phyloP scores from a whole-genome alignment of 2,329 filamentous ascomycete species.

The Epichloe typhina region DNA sequence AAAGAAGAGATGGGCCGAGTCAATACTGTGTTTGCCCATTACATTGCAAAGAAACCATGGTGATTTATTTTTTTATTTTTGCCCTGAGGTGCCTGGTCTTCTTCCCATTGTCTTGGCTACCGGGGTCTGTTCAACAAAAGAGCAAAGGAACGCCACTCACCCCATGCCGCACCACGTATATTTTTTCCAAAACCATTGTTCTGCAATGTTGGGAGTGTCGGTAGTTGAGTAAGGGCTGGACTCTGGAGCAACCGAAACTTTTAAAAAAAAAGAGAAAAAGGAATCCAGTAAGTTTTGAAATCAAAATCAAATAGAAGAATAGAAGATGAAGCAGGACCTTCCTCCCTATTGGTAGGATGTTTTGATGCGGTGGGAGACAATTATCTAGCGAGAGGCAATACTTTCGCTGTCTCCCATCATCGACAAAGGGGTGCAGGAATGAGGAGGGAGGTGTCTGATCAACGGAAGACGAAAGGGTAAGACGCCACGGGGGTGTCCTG shows the following conservation, averaged over 20 bases:
- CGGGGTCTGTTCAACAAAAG: not conserved
- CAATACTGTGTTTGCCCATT: not conserved
- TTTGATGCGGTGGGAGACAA: too few species aligned
- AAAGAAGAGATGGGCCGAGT: not conserved
- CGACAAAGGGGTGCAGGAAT: too few species aligned
- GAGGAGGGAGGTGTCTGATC: not conserved
- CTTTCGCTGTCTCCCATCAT: too few species aligned
- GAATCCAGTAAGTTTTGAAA: not conserved
- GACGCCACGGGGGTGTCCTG: not conserved
- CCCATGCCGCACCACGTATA: slow-evolving; percentile 63
- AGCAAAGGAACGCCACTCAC: slow-evolving; percentile 34
- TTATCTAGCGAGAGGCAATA: too few species aligned
- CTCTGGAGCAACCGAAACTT: too few species aligned
- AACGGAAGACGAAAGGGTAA: not conserved
- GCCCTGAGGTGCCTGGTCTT: not conserved
- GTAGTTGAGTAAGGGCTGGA: not conserved
- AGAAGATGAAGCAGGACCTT: too few species aligned
- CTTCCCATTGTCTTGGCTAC: slow-evolving; percentile 2
- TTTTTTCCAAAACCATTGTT: slow-evolving; percentile 52
- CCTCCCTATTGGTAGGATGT: too few species aligned
- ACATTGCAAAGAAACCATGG: slow-evolving; percentile 4
- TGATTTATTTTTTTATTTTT: not conserved
- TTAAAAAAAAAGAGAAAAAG: not conserved
- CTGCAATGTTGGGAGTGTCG: not conserved
- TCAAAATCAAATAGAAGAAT: not conserved